Conservation (phyloP, 176 grass and related monocot species). For the Pontederia paniculata region DNA sequence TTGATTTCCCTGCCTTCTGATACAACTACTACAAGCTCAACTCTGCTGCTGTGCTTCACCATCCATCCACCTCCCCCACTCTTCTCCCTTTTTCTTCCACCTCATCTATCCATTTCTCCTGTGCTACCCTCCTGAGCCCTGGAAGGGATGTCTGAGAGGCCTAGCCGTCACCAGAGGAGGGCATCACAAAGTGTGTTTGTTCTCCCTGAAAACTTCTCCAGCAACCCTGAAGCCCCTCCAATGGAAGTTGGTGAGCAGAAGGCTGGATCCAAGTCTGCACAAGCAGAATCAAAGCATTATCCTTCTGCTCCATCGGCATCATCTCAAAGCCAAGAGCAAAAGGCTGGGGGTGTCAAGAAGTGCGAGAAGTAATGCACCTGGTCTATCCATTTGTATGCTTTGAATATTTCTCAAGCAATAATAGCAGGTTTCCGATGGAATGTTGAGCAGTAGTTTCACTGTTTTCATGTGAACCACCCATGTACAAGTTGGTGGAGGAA, state of each 20-base stretch:
- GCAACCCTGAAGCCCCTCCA: slow-evolving; percentile 26
- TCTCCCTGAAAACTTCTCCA: slow-evolving; percentile 47
- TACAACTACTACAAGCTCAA: no score
- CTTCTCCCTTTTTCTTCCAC: background rate
- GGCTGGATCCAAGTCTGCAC: slow-evolving; percentile 4
- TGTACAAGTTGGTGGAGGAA: no score
- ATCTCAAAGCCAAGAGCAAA: background rate
- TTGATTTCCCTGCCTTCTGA: no score
- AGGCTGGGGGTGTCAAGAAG: no score
- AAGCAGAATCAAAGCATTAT: background rate
- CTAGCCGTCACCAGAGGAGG: slow-evolving; percentile 53
- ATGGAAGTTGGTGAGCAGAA: slow-evolving; percentile 9
- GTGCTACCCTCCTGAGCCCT: background rate
- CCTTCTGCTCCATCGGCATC: background rate
- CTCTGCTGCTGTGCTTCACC: background rate
- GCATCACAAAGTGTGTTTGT: slow-evolving; percentile 64
- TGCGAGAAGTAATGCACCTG: no score
- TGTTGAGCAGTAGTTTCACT: no score
- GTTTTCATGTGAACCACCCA: no score
- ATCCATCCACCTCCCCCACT: no score
- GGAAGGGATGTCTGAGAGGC: slow-evolving; percentile 45
- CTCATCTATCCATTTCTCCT: background rate
- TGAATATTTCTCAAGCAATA: no score
- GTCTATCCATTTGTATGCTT: no score
- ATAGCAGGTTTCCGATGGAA: no score